Conservation (phyloP, 768 basidiomycete species). For the Holtermanniella nyarrowii region DNA sequence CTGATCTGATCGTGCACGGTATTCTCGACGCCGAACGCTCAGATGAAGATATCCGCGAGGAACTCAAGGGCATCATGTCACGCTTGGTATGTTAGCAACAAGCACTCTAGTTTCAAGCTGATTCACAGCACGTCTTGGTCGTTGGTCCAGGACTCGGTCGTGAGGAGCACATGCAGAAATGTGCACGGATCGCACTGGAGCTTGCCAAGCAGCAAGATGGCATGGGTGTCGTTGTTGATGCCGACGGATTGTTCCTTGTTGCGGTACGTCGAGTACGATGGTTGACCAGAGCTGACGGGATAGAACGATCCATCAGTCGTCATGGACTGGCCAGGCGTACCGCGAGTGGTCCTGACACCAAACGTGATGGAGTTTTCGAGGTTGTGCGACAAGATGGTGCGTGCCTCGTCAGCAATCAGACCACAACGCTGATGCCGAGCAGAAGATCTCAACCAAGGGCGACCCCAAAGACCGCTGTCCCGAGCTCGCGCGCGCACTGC, state of each 20-base stretch:
- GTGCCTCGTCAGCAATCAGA: slow-evolving; percentile 17
- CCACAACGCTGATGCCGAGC: slow-evolving; percentile 15
- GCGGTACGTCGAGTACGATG: slow-evolving; percentile 19
- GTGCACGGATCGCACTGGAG: slow-evolving; percentile 62
- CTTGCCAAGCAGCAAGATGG: slow-evolving; percentile 58
- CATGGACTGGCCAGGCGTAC: slow-evolving; percentile 56
- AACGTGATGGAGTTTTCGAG: slow-evolving; percentile 89
- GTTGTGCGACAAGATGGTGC: slow-evolving; percentile 60
- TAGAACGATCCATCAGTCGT: slow-evolving; percentile 64
- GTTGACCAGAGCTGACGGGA: slow-evolving; percentile 1
- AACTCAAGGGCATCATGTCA: slow-evolving; percentile 54
- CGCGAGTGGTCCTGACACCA: slow-evolving; percentile 79
- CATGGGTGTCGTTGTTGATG: slow-evolving; percentile 88
- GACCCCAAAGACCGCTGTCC: slow-evolving; percentile 50
- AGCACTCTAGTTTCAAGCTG: not conserved
- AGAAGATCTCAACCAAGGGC: slow-evolving; percentile 40
- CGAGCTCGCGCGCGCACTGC: slow-evolving; percentile 60
- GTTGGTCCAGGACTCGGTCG: slow-evolving; percentile 92
- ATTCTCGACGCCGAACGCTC: slow-evolving; percentile 64
- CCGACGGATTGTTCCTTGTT: slow-evolving; percentile 78
- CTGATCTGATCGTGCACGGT: slow-evolving; percentile 90
- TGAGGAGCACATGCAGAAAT: slow-evolving; percentile 76
- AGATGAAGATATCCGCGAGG: slow-evolving; percentile 41
- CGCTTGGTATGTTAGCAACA: slow-evolving; percentile 48
- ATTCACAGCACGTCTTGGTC: slow-evolving; percentile 62